Evolutionary conservation across 495 filamentous ascomycete genomes (phyloP).

Genomic region (Neurospora sp.): DNA sequence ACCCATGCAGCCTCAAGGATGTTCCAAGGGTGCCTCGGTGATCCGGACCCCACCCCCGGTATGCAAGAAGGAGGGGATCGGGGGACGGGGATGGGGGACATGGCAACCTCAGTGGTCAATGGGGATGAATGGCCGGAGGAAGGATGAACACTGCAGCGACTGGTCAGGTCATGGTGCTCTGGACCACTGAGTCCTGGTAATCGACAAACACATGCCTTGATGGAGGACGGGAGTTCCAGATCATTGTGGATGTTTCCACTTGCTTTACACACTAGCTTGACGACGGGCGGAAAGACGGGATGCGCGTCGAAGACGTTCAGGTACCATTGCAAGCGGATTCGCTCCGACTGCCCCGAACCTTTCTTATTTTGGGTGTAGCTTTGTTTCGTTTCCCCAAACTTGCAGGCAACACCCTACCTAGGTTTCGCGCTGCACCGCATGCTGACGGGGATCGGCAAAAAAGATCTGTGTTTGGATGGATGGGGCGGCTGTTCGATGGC

Average conservation of each 20-base stretch:
- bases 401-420: neutral
- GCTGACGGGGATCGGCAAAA: neutral
- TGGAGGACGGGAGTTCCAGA: neutral
- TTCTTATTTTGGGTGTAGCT: neutral
- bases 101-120: neutral
- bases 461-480: neutral
- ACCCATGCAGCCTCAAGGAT: neutral
- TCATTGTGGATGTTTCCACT: neutral
- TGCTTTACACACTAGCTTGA: neutral
- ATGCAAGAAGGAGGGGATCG: neutral
- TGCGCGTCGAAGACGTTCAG: neutral
- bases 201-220: neutral
- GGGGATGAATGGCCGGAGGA: neutral
- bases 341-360: neutral
- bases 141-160: neutral
- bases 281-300: neutral
- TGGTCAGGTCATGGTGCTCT: neutral
- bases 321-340: neutral
- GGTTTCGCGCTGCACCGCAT: neutral
- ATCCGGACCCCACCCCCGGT: neutral
- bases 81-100: neutral
- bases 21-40: neutral
- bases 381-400: neutral
- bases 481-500: neutral
- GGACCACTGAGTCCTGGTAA: neutral